Conservation (phyloP, 1,284 basidiomycete genomes). For the Ceratobasidium sp. region DNA sequence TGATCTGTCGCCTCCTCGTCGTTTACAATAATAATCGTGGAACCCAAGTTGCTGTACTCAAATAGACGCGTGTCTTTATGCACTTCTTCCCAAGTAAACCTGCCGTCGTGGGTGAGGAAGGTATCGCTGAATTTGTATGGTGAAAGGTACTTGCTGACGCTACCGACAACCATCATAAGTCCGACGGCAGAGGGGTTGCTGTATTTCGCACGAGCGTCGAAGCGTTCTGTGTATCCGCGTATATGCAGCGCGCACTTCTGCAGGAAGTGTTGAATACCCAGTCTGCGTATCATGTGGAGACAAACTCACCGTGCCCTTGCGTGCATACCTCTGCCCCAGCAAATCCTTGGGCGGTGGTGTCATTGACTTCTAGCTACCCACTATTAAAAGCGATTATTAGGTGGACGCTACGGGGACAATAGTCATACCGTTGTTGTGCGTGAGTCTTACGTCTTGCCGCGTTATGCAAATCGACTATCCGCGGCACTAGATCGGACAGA, state of each 20-base stretch:
- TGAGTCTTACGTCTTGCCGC: slow-evolving; percentile 1
- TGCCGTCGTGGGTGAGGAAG: slow-evolving; percentile 95
- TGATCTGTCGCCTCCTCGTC: slow-evolving; percentile 94
- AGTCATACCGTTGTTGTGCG: neutral
- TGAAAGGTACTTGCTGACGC: slow-evolving; percentile 87
- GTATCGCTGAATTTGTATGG: slow-evolving; percentile 92
- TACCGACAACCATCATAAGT: slow-evolving; percentile 97
- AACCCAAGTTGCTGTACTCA: slow-evolving; percentile 98
- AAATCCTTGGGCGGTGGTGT: slow-evolving; percentile 84
- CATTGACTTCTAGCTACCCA: slow-evolving; percentile 89
- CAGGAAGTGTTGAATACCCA: slow-evolving; percentile 1
- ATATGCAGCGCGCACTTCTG: slow-evolving; percentile 90
- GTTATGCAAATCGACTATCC: slow-evolving; percentile 24
- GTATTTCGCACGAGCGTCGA: slow-evolving; percentile 90
- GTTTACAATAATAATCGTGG: slow-evolving; percentile 92
- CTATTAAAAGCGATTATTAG: slow-evolving; percentile 60
- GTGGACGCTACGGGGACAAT: too few relatives aligned
- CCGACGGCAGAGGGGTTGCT: slow-evolving; percentile 93
- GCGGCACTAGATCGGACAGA: slow-evolving; percentile 70
- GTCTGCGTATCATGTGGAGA: slow-evolving; percentile 14
- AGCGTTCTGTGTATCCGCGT: slow-evolving; percentile 95
- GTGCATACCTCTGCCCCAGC: slow-evolving; percentile 80
- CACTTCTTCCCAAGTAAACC: slow-evolving; percentile 98
- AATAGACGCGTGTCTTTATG: slow-evolving; percentile 98
- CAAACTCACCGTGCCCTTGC: slow-evolving; percentile 73